A percentile compares a stretch with the other conserved stretches of the same genome.
Conservation (phyloP, 805 yeast genomes). For the Candida tammaniensis region DNA sequence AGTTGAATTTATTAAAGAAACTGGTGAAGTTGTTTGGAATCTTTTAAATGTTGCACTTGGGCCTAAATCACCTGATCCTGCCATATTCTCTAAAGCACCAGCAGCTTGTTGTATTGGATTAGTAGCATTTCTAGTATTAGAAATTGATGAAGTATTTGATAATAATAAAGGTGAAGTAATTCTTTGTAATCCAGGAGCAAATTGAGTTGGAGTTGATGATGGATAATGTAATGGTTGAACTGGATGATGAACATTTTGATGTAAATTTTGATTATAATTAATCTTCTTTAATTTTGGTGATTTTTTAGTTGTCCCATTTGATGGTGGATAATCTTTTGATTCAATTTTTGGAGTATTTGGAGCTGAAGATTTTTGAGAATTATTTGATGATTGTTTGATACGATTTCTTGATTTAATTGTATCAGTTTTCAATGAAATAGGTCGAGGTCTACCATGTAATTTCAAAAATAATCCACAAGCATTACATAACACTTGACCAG, state of each 20-base stretch:
- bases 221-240: constrained; percentile 65
- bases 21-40: constrained; percentile 13
- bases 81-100: constrained; percentile 44
- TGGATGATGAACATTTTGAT: constrained; percentile 15
- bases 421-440: constrained; percentile 87
- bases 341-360: constrained; percentile 59
- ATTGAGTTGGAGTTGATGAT: constrained; percentile 66
- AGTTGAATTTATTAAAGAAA: constrained; percentile 27
- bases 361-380: constrained; percentile 35
- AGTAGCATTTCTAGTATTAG: constrained; percentile 31
- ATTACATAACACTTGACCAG: constrained; percentile 75
- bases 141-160: constrained; percentile 47
- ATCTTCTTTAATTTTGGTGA: constrained; percentile 13
- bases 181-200: constrained; percentile 60
- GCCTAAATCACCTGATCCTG: constrained; percentile 33
- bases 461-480: constrained; percentile 91
- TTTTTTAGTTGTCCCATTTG: constrained; percentile 4
- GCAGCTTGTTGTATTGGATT: constrained; percentile 28
- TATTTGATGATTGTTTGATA: constrained; percentile 43
- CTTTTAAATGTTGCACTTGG: constrained; percentile 43
- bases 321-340: constrained; percentile 42
- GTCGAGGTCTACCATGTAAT: constrained; percentile 89
- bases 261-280: constrained; percentile 17
- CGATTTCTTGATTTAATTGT: constrained; percentile 90
- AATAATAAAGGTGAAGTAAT: constrained; percentile 65